Evolutionary conservation across 495 filamentous ascomycete species (phyloP).

Genomic region (Baudoinia panamericana): DNA sequence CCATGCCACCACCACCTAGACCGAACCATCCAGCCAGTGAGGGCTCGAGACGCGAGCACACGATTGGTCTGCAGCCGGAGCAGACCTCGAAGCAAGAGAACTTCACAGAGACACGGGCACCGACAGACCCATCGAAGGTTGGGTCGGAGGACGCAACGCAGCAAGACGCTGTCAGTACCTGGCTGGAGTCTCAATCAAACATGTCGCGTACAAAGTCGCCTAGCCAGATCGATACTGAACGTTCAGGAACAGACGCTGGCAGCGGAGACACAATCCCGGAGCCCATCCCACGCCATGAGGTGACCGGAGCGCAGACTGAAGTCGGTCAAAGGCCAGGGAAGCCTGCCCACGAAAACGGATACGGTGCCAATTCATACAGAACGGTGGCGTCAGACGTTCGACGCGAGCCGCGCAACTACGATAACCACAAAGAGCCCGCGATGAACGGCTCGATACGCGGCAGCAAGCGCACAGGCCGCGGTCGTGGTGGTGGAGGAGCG

Average conservation of each 20-base stretch:
- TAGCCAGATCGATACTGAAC: neutral
- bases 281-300: constrained; percentile 23
- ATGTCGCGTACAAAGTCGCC: constrained; percentile 6
- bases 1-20: constrained; percentile 13
- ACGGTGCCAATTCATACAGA: too few relatives aligned
- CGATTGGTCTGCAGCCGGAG: too few relatives aligned
- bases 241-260: constrained; percentile 10
- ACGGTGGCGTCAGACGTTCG: constrained; percentile 4
- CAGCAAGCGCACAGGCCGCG: constrained; percentile 17
- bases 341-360: constrained; percentile 1
- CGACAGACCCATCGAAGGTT: neutral
- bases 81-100: too few relatives aligned
- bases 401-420: constrained; percentile 4
- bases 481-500: constrained; percentile 21
- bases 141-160: neutral
- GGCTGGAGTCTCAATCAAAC: constrained; percentile 1
- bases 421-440: constrained; percentile 1
- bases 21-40: constrained; percentile 10
- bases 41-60: neutral
- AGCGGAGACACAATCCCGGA: too few relatives aligned
- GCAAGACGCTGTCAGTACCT: neutral
- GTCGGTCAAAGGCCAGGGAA: too few relatives aligned
- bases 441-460: constrained; percentile 12
- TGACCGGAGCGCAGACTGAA: constrained; percentile 25
- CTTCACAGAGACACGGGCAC: neutral